Base-by-base conservation (phyloP, 2,329 filamentous ascomycete species). In the Curvularia sp. region DNA sequence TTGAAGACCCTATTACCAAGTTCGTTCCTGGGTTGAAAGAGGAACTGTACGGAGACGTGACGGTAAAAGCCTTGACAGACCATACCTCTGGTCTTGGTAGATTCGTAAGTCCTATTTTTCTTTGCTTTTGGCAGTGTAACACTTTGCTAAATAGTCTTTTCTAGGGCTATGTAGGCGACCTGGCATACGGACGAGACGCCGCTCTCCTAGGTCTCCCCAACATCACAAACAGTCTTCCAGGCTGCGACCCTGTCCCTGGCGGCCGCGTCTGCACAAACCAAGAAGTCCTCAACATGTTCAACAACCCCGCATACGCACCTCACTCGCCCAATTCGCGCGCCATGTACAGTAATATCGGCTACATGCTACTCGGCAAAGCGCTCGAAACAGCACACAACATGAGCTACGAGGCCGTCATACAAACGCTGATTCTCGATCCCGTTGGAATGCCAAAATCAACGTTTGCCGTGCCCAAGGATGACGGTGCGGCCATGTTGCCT, bases 51-150 rank as follows among this genome's bases (percentile, higher is more conserved):
- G 50, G 52, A 2, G 58, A 68, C 38, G 65, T 74, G 7, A 72
- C 69, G 1, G 62, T 72, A 19, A 51, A 49, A 4, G 50, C 62
- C 12, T 27, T 72, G 9, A 53, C 66, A n/a, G 63, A 65, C 8
- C 69, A 74, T 3, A 70, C 67, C 1, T 69, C 64, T 43, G 70
- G 70, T 3, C 41, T 72, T 9, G 68, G 68, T 7, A 57, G 63
- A 52, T 66, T 64, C 23, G 56, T 67, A 58, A 9, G 64, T 52
- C 9, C 6, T 13, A 46, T 1, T 19, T 15, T 43, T 5, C 2
- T 4, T 5, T 7, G 19, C 34, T 5, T 36, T 27, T 36, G 6
- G 15, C 5, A 18, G 1, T n/a, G 4, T 5, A 1, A 28, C 42
- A 8, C 30, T 12, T 15, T 12, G 32, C 42, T 50, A 53, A 52